These are phyloP conservation scores for Alternaria novae-zelandiae DNA, from an alignment of 2,329 filamentous ascomycete genomes.

Conservation along the genomic window DNA sequence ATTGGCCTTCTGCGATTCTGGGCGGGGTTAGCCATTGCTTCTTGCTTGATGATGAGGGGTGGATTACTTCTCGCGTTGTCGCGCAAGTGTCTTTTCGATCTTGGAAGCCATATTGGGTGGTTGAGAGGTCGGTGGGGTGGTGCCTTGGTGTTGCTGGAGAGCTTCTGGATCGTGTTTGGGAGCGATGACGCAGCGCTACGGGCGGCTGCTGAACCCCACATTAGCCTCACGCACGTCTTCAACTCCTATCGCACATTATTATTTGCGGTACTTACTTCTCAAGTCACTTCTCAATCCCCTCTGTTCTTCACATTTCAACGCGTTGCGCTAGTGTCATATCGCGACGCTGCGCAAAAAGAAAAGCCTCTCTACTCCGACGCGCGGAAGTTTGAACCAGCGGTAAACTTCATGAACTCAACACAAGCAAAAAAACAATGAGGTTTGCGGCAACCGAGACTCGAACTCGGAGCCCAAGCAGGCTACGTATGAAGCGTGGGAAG, in stretches of 20 bases:
- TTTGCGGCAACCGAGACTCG: constrained; percentile 33
- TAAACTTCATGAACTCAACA: neutral
- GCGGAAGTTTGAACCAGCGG: neutral
- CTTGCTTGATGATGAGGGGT: neutral
- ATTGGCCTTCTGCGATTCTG: constrained; percentile 88
- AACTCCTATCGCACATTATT: neutral
- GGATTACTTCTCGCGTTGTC: constrained; percentile 76
- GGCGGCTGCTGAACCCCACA: constrained; percentile 17
- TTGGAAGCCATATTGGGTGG: constrained; percentile 50
- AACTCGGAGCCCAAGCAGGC: constrained; percentile 35
- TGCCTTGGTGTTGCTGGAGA: neutral
- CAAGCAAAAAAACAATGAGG: neutral
- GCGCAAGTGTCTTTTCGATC: constrained; percentile 74
- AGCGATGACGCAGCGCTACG: constrained; percentile 27
- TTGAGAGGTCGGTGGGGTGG: neutral
- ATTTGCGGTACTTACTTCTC: neutral
- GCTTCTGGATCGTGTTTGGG: constrained; percentile 4
- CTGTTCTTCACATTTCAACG: neutral
- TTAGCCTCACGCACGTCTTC: neutral
- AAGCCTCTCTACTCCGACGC: neutral
- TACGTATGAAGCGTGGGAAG: constrained; percentile 29
- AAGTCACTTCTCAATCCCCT: neutral
- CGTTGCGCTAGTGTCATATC: neutral
- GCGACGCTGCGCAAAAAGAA: neutral
- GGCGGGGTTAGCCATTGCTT: constrained; percentile 18